A percentile compares a stretch with the other conserved stretches of the same genome.
Evolutionary conservation across 1,284 basidiomycete species (phyloP).

Genomic region (Pisolithus thermaeus): DNA sequence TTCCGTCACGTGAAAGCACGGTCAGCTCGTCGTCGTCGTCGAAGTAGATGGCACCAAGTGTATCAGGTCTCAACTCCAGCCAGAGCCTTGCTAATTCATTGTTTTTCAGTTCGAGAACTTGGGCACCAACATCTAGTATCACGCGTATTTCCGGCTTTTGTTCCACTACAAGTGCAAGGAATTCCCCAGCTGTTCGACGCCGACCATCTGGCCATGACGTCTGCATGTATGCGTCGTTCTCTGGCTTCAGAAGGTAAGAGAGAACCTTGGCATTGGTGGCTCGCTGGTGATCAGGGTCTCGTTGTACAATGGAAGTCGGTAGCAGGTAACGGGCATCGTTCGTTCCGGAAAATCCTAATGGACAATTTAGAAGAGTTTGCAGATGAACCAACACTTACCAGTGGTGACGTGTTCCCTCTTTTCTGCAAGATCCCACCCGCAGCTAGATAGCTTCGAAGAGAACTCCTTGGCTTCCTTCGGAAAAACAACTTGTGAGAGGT

Average conservation of each 20-base stretch:
- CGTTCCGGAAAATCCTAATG: slow-evolving; percentile 53
- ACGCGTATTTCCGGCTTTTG: slow-evolving; percentile 37
- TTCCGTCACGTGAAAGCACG: slow-evolving; percentile 37
- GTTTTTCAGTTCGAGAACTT: slow-evolving; percentile 49
- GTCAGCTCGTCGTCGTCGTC: slow-evolving; percentile 37
- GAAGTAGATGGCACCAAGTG: slow-evolving; percentile 45
- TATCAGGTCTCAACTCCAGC: slow-evolving; percentile 29
- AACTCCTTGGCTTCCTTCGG: slow-evolving; percentile 47
- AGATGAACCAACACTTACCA: slow-evolving; percentile 7
- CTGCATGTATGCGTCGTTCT: slow-evolving; percentile 39
- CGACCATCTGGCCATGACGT: slow-evolving; percentile 16
- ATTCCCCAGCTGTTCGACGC: slow-evolving; percentile 23
- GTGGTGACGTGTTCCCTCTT: slow-evolving; percentile 23
- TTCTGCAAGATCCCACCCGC: slow-evolving; percentile 50
- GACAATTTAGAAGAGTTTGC: neutral
- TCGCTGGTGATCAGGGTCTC: slow-evolving; percentile 36
- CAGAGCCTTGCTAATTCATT: slow-evolving; percentile 35
- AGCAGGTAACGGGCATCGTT: slow-evolving; percentile 48
- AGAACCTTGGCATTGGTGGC: slow-evolving; percentile 48
- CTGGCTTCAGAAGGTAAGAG: slow-evolving; percentile 35
- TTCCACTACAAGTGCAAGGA: slow-evolving; percentile 30
- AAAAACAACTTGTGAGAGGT: slow-evolving; percentile 41
- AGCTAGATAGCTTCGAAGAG: slow-evolving; percentile 40
- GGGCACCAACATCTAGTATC: slow-evolving; percentile 52
- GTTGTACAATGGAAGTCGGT: slow-evolving; percentile 41